Percentiles rank a stretch among this genome's conserved stretches.
Conservation (phyloP, 441 rosid species). For the Adansonia grandidieri region DNA sequence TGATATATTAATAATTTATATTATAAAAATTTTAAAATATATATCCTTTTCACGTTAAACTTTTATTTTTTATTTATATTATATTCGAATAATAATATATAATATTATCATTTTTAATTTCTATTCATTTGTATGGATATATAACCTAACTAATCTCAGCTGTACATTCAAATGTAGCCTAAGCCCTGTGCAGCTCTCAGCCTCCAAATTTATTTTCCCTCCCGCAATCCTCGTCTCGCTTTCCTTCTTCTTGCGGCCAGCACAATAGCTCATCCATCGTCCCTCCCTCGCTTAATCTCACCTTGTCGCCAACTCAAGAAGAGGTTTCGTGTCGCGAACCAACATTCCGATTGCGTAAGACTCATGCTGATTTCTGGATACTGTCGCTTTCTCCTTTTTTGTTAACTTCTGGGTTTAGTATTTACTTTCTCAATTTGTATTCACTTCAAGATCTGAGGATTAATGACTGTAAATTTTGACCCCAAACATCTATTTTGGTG, state of each 20-base stretch:
- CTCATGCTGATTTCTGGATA: neutral
- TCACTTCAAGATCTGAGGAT: neutral
- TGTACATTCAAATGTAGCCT: no score
- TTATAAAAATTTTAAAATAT: no score
- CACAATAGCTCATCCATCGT: neutral
- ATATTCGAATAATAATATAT: no score
- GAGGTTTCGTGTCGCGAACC: no score
- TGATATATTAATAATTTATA: no score
- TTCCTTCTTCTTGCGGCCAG: neutral
- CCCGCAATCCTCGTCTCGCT: neutral
- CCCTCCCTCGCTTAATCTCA: neutral
- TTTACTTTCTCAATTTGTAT: neutral
- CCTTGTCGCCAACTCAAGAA: neutral
- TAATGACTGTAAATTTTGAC: neutral
- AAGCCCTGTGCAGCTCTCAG: no score
- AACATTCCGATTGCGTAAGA: neutral
- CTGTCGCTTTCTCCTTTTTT: neutral
- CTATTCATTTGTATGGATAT: no score
- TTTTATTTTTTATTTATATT: no score
- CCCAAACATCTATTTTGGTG: conserved; percentile 4
- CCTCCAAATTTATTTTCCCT: neutral
- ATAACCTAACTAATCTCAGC: no score
- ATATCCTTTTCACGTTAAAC: no score
- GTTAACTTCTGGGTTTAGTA: neutral
- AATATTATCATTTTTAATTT: no score